A percentile compares a stretch with the other conserved stretches of the same genome.
phyloP scores from a whole-genome alignment of 1,284 basidiomycete species.

The Ceratobasidium sp. region DNA sequence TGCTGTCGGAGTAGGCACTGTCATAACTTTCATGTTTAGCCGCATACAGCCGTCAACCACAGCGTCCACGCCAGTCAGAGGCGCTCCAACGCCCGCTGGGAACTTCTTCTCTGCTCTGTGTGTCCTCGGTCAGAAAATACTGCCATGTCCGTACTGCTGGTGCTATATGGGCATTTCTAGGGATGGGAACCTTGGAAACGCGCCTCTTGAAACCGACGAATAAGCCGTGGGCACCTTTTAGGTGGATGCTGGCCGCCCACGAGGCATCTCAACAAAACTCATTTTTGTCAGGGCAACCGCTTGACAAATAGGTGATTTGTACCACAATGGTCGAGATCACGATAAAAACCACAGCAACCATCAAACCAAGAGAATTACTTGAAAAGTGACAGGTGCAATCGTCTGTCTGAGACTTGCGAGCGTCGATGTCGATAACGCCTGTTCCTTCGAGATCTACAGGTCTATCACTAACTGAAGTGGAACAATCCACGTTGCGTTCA shows the following conservation, averaged over 20 bases:
- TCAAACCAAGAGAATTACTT: background rate
- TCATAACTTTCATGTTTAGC: too few relatives aligned
- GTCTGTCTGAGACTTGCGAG: background rate
- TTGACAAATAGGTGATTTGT: background rate
- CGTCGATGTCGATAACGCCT: background rate
- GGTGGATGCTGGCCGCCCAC: background rate
- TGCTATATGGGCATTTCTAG: conserved; percentile 12
- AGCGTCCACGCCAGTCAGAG: background rate
- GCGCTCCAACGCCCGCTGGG: background rate
- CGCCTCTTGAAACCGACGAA: background rate
- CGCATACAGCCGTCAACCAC: background rate
- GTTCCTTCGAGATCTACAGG: too few relatives aligned
- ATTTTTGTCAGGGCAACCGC: background rate
- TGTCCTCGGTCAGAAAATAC: background rate
- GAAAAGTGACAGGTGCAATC: background rate
- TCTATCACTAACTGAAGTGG: too few relatives aligned
- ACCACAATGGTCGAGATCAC: background rate
- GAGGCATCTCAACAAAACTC: too few relatives aligned
- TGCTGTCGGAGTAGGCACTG: conserved; percentile 1
- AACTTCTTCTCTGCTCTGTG: background rate
- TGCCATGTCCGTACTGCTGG: background rate
- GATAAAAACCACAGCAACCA: background rate
- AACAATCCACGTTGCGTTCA: too few relatives aligned
- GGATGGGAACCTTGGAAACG: background rate
- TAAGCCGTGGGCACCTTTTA: background rate